A percentile compares a stretch with the other conserved stretches of the same genome.
These are phyloP conservation scores for Meira miltonrushii DNA, from an alignment of 1,284 basidiomycete species.

Conservation along the genomic window DNA sequence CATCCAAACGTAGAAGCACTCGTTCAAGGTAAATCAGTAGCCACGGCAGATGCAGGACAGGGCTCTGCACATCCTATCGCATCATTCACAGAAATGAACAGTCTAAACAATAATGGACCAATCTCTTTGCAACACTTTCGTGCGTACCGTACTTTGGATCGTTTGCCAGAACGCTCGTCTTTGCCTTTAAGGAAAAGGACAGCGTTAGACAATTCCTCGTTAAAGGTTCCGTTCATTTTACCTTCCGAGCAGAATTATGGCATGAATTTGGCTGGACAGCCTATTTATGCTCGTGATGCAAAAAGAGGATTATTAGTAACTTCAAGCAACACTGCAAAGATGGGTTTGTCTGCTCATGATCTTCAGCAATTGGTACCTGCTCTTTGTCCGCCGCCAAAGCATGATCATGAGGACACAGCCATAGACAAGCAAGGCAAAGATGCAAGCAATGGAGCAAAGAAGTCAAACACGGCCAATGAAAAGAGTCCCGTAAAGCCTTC, in stretches of 20 bases:
- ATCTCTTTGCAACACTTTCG: conserved; percentile 1
- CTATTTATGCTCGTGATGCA: conserved; percentile 25
- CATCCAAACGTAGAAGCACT: conserved; percentile 9
- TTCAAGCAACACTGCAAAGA: no score
- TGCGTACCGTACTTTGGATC: conserved; percentile 6
- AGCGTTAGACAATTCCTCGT: conserved; percentile 12
- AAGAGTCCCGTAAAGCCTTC: no score
- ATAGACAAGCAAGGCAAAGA: conserved; percentile 4
- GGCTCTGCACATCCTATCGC: background rate
- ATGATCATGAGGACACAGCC: conserved; percentile 1
- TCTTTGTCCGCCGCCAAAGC: no score
- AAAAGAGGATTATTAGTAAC: conserved; percentile 18
- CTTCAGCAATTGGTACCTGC: no score
- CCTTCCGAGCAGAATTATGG: conserved; percentile 28
- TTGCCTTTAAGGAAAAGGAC: background rate
- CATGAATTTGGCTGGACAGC: conserved; percentile 23
- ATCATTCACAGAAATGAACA: background rate
- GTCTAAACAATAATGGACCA: conserved; percentile 2
- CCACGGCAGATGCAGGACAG: background rate
- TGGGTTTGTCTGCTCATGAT: no score
- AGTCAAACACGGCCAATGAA: no score
- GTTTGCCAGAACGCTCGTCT: background rate
- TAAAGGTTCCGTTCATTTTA: background rate
- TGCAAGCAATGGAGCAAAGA: conserved; percentile 8
- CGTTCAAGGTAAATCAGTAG: background rate